Evolutionary conservation across 768 basidiomycete species (phyloP), one percentile per base, ranked within the genome.

Genomic region (Mycena polygramma): DNA sequence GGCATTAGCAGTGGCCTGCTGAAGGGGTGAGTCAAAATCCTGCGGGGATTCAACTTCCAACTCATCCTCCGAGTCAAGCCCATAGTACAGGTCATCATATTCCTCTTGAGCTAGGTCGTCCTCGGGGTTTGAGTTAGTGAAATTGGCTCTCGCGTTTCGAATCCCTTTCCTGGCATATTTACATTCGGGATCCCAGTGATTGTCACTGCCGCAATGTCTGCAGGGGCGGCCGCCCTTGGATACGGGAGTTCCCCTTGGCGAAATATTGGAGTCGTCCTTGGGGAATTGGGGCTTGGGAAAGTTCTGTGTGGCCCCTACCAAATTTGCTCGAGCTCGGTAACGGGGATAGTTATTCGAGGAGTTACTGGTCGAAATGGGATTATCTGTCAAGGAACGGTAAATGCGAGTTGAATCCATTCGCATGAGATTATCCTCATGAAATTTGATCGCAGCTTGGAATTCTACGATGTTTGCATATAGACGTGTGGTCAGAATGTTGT

Each of bases 41-140:
- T n/a, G 37, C 57, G 15, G 7, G 22, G 11, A 10, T 0, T 20
- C 20, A 13, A n/a, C 14, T 8, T 43, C 39, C 3, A 7, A 7
- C 22, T 66, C 65, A 20, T 76, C 76, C 10, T n/a, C n/a, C n/a
- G 64, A 63, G 39, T 57, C 60, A 9, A 72, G 19, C 3, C 39
- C 59, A 43, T 75, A 76, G 53, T 76, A 78, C 1, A 73, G 35
- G 10, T 76, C 72, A 22, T 81, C 71, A 55, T 81, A 80, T 2
- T 76, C 79, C 4, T 77, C 74, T 53, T 76, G 75, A 15, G 77
- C 78, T 26, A 52, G 15, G 0, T 17, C 9, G 15, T 77, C 71
- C 7, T 78, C 74, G 17, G 35, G 45, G 0, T 54, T 36, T 9
- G 57, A 22, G 2, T 19, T 54, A 1, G 66, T 69, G 6, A 73